A percentile compares a stretch with the other conserved stretches of the same genome.
Evolutionary conservation across 1,284 basidiomycete genomes (phyloP).

Genomic region (Calocybe gambosa): DNA sequence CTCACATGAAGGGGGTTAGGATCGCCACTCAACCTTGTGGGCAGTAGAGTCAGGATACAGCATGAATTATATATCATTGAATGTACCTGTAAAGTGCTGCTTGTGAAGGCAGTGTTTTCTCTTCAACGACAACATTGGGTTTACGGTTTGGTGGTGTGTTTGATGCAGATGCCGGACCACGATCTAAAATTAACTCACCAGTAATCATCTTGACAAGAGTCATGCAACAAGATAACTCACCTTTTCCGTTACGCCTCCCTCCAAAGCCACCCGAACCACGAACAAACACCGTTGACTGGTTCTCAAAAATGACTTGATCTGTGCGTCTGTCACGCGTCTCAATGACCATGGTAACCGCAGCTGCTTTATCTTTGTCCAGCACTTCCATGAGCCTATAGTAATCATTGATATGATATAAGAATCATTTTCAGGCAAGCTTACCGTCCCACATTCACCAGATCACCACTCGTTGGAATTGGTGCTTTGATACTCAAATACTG

Average conservation of each 20-base stretch:
- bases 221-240: conserved; percentile 33
- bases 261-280: conserved; percentile 95
- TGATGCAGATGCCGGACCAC: conserved; percentile 82
- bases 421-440: conserved; percentile 31
- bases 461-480: conserved; percentile 82
- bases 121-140: conserved; percentile 83
- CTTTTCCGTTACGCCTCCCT: conserved; percentile 80
- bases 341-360: conserved; percentile 75
- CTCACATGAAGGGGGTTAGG: conserved; percentile 84
- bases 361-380: conserved; percentile 88
- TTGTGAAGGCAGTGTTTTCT: conserved; percentile 78
- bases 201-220: too few species aligned
- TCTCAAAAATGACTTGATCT: conserved; percentile 86
- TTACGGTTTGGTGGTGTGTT: conserved; percentile 81
- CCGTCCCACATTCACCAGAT: conserved; percentile 77
- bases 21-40: conserved; percentile 77
- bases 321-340: conserved; percentile 77
- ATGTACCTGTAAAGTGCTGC: conserved; percentile 84
- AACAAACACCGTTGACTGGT: conserved; percentile 89
- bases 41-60: conserved; percentile 3
- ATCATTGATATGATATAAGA: background rate
- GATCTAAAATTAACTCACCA: too few species aligned
- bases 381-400: conserved; percentile 64
- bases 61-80: background rate
- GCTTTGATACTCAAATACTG: conserved; percentile 90